Percentiles rank a stretch among this genome's conserved stretches.
These are phyloP conservation scores for Alternaria dauci DNA, from an alignment of 2,329 filamentous ascomycete genomes.

Conservation along the genomic window DNA sequence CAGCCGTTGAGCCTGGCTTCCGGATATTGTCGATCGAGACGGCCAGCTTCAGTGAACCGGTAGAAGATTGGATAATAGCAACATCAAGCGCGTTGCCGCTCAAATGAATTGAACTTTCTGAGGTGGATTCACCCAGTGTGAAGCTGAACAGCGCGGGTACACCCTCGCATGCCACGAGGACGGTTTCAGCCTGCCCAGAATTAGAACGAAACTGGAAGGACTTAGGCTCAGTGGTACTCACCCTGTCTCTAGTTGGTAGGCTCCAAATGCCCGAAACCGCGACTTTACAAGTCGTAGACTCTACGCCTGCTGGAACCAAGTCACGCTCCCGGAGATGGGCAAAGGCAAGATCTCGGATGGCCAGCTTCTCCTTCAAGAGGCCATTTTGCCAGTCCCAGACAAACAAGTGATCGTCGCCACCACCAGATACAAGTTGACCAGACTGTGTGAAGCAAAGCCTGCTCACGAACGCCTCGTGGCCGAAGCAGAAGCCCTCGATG, in stretches of 20 bases:
- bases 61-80: conserved; percentile 35
- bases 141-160: conserved; percentile 72
- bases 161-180: conserved; percentile 56
- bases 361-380: conserved; percentile 62
- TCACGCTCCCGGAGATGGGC: conserved; percentile 31
- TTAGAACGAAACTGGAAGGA: neutral
- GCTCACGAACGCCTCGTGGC: conserved; percentile 85
- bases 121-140: conserved; percentile 57
- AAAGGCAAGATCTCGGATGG: conserved; percentile 45
- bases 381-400: conserved; percentile 81
- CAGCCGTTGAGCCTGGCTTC: conserved; percentile 59
- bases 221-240: conserved; percentile 52
- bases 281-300: conserved; percentile 44
- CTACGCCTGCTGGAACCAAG: conserved; percentile 12
- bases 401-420: conserved; percentile 80
- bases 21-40: conserved; percentile 65
- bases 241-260: conserved; percentile 37
- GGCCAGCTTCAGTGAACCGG: conserved; percentile 35
- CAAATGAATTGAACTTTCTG: conserved; percentile 57
- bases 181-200: conserved; percentile 33
- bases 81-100: conserved; percentile 72
- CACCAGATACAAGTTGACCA: conserved; percentile 80
- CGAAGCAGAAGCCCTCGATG: conserved; percentile 88
- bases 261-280: conserved; percentile 64
- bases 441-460: conserved; percentile 72